Conservation (phyloP, 2,329 filamentous ascomycete species). For the Epichloe elymi region DNA sequence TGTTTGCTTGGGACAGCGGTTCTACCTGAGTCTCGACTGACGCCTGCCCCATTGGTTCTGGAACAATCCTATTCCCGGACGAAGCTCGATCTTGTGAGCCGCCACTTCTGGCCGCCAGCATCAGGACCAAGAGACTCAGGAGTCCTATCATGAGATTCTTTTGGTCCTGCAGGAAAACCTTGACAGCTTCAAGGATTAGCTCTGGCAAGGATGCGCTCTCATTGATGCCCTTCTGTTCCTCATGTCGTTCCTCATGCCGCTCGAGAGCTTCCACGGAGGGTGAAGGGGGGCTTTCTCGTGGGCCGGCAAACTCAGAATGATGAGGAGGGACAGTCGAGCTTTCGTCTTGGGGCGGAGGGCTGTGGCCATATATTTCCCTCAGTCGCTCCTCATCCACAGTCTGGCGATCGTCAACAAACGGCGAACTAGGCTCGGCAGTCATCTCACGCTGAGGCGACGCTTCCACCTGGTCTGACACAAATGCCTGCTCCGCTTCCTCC, state of each 20-base stretch:
- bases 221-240: slow-evolving; percentile 17
- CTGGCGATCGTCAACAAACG: slow-evolving; percentile 20
- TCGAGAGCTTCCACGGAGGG: slow-evolving; percentile 15
- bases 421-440: slow-evolving; percentile 3
- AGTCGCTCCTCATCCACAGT: slow-evolving; percentile 36
- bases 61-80: not conserved
- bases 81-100: slow-evolving; percentile 7
- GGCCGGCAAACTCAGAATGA: slow-evolving; percentile 4
- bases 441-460: slow-evolving; percentile 8
- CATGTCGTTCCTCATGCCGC: slow-evolving; percentile 17
- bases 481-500: slow-evolving; percentile 15
- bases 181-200: slow-evolving; percentile 38
- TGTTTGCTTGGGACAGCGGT: not conserved
- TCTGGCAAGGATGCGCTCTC: slow-evolving; percentile 38
- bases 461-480: slow-evolving; percentile 7
- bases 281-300: slow-evolving; percentile 9
- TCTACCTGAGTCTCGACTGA: not conserved
- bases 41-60: not conserved
- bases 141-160: slow-evolving; percentile 46
- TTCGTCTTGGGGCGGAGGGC: slow-evolving; percentile 8
- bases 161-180: slow-evolving; percentile 41
- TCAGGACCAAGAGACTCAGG: slow-evolving; percentile 38
- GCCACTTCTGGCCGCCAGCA: slow-evolving; percentile 30
- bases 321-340: slow-evolving; percentile 5
- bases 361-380: slow-evolving; percentile 40